Evolutionary conservation across 2,329 filamentous ascomycete species (phyloP), one percentile per base, ranked within the genome.

Genomic region (Fusarium nematophilum): DNA sequence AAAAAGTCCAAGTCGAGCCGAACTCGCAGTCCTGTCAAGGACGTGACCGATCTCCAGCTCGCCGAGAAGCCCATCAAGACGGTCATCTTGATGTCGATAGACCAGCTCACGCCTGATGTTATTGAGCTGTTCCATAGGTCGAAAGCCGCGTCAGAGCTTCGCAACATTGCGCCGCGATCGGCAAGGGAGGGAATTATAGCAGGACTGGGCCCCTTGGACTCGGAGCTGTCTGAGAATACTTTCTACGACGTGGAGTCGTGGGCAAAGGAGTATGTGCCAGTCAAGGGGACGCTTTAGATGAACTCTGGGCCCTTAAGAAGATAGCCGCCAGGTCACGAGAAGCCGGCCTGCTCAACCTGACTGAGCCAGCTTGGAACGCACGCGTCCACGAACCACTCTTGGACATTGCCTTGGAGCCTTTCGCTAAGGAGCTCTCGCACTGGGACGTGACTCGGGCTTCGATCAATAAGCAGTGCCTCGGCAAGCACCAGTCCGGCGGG

Each of bases 331-430:
- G 49, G 15, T 25, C 49, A 3, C 26, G 18, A n/a, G 30, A 54
- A 38, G 43, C 43, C n/a, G 17, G 13, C n/a, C 8, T 23, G 21
- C 23, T 43, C 4, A 37, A 48, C 14, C 29, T 54, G 15, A 11
- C 43, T n/a, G 51, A 54, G 18, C 37, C 51, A 23, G n/a, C 29
- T 3, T 54, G 44, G 51, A 54, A 54, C 37, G 44, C 43, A 3
- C 43, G 51, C 4, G 18, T 54, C 6, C 51, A 54, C 30, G 51
- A 54, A n/a, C 44, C 21, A 10, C 26, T 54, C 3, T 21, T 54
- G 8, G 51, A 48, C 11, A 7, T 43, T 7, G 51, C 37, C 13
- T 15, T 54, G 15, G 18, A 43, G 9, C 43, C 43, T 9, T 39
- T 39, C 11, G 37, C 9, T 11, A 38, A 23, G 13, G 8, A 39